Evolutionary conservation across 2,329 filamentous ascomycete species (phyloP), one percentile per base, ranked within the genome.

Genomic region (Aspergillus ruber): DNA sequence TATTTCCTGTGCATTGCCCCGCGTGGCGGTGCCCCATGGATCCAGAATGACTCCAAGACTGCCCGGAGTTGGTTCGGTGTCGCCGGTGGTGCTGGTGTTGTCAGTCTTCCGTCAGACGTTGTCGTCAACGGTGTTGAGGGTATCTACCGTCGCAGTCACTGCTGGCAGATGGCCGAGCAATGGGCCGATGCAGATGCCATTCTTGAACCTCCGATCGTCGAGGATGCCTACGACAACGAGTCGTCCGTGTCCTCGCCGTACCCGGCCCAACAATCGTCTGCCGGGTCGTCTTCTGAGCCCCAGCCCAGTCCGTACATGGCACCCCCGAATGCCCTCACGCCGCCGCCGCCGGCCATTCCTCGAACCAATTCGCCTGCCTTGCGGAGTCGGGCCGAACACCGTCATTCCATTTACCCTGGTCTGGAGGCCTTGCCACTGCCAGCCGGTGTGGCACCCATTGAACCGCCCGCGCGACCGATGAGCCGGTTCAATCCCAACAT

Each of bases 111-210:
- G 1, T 77, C 76, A 0, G 82, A 86, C 57, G 69, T 84, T 21
- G 79, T 86, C 39, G 79, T 84, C 53, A 77, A 85, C 56, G 80
- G 83, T 15, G 77, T 84, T 1, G 84, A 87, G 59, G 83, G 80
- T 40, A 78, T 84, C 39, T 87, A 85, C 64, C 76, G 80, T 13
- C 78, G 83, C 38, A 84, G 80, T 51, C 84, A 87, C 61, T 86
- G 83, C 66, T 88, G 84, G 84, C 69, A 76, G 49, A 74, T 78
- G 57, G 83, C 82, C 3, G 75, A 80, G 55, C 72, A 77, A 55
- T 86, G 84, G 84, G 74, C 74, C 7, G 70, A 72, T 32, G 69
- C 71, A 15, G 63, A 65, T 45, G 55, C 61, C 43, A 55, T 68
- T 13, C 50, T 68, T 39, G 63, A 56, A 3, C 62, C 64, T 4